Percentiles rank a stretch among this genome's conserved stretches.
Evolutionary conservation across 306 rosid species (phyloP).

Genomic region (Citrullus amarus): DNA sequence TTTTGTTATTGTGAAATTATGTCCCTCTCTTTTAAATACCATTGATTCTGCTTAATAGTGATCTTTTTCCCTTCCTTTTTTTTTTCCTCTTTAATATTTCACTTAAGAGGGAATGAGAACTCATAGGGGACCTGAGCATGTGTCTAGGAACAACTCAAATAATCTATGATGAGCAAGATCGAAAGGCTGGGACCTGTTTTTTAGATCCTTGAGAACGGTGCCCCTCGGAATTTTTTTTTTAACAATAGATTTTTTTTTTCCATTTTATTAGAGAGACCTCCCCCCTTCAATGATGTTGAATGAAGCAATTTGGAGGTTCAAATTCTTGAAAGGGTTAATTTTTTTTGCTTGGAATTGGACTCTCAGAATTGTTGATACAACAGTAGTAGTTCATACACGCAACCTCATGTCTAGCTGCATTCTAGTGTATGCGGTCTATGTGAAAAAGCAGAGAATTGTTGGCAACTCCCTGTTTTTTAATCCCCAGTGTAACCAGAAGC

Average conservation of each 20-base stretch:
- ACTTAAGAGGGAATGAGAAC: not conserved
- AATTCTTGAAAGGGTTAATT: not conserved
- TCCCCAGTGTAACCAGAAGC: not conserved
- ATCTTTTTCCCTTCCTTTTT: not conserved
- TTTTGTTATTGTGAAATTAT: not conserved
- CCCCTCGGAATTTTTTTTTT: not conserved
- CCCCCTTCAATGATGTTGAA: not conserved
- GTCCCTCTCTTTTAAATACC: not conserved
- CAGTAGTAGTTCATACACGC: not conserved
- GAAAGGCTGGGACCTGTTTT: not conserved
- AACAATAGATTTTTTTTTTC: no score
- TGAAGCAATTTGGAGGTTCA: not conserved
- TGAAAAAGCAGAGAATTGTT: not conserved
- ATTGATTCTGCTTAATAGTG: not conserved
- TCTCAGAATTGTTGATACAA: not conserved
- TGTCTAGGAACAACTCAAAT: not conserved
- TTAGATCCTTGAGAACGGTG: not conserved
- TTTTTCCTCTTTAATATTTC: not conserved
- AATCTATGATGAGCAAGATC: not conserved
- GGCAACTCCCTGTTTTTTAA: not conserved
- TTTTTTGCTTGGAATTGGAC: not conserved
- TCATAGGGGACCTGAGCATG: not conserved
- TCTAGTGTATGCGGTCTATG: not conserved
- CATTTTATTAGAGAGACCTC: no score
- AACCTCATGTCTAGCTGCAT: not conserved